Conservation (phyloP, 352 stramenopile genomes). For the Globisporangium orthogonon region DNA sequence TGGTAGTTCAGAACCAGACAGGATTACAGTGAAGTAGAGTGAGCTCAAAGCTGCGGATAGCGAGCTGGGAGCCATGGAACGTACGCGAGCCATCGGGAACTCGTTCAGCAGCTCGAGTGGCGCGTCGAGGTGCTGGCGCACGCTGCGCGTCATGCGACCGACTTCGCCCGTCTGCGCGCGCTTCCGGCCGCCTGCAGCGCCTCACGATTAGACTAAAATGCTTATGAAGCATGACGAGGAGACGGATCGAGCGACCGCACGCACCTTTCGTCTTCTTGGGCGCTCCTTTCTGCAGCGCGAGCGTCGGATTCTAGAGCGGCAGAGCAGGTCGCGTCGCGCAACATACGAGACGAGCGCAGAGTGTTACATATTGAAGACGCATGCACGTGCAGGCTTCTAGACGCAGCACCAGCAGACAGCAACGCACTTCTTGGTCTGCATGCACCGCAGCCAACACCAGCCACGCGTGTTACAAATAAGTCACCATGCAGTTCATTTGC, state of each 20-base stretch:
- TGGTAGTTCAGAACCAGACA: background rate
- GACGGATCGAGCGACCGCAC: background rate
- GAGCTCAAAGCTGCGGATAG: background rate
- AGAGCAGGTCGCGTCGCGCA: background rate
- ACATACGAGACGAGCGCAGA: background rate
- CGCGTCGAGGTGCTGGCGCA: conserved; percentile 69
- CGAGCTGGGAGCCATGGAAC: conserved; percentile 9
- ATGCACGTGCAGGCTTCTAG: background rate
- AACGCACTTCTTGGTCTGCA: conserved; percentile 46
- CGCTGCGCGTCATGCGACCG: conserved; percentile 69
- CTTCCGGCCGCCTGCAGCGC: conserved; percentile 42
- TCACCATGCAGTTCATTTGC: background rate
- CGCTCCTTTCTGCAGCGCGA: conserved; percentile 50
- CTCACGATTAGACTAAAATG: background rate
- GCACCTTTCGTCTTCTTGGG: conserved; percentile 74
- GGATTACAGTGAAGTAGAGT: background rate
- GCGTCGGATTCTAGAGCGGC: conserved; percentile 39
- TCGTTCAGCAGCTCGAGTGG: conserved; percentile 67
- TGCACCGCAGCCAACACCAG: conserved; percentile 8
- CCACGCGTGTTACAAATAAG: background rate
- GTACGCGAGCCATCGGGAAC: conserved; percentile 40
- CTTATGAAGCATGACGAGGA: background rate
- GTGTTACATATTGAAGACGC: background rate
- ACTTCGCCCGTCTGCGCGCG: conserved; percentile 38
- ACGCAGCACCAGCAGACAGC: background rate